These are phyloP conservation scores for Alternaria solani DNA, from an alignment of 2,329 filamentous ascomycete species.

Conservation along the genomic window DNA sequence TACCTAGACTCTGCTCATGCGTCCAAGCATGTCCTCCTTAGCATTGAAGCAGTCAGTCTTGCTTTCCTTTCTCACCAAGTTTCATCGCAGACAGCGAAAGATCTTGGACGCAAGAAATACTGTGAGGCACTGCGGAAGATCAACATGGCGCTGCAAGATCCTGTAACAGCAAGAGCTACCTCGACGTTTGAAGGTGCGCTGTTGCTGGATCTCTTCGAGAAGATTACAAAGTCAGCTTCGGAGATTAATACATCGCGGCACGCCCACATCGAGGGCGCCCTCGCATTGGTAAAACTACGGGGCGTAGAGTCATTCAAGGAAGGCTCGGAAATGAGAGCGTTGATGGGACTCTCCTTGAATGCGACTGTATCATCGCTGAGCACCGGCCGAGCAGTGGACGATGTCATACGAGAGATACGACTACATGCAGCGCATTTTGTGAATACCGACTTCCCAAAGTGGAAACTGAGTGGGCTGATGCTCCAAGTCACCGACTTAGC, in stretches of 20 bases:
- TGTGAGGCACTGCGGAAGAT: conserved; percentile 33
- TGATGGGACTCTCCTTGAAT: conserved; percentile 36
- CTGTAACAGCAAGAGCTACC: conserved; percentile 17
- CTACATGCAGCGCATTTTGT: conserved; percentile 32
- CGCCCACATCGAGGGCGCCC: conserved; percentile 37
- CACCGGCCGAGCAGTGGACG: conserved; percentile 27
- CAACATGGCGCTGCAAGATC: conserved; percentile 26
- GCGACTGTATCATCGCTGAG: conserved; percentile 41
- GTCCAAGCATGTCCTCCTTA: conserved; percentile 32
- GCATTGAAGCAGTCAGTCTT: conserved; percentile 42
- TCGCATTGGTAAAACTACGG: conserved; percentile 34
- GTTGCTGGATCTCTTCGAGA: conserved; percentile 40
- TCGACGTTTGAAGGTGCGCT: conserved; percentile 33
- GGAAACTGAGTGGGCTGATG: conserved; percentile 38
- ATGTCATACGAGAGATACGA: conserved; percentile 30
- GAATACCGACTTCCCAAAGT: conserved; percentile 40
- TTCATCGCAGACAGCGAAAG: conserved; percentile 23
- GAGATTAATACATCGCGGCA: conserved; percentile 16
- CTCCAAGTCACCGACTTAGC: conserved; percentile 38
- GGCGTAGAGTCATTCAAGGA: conserved; percentile 29
- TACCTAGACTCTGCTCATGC: conserved; percentile 20
- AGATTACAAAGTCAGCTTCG: conserved; percentile 27
- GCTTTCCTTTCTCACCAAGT: conserved; percentile 36
- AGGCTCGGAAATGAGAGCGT: conserved; percentile 20
- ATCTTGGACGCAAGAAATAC: conserved; percentile 34